Conservation (phyloP, 2,329 filamentous ascomycete genomes). For the Fusarium globosum region DNA sequence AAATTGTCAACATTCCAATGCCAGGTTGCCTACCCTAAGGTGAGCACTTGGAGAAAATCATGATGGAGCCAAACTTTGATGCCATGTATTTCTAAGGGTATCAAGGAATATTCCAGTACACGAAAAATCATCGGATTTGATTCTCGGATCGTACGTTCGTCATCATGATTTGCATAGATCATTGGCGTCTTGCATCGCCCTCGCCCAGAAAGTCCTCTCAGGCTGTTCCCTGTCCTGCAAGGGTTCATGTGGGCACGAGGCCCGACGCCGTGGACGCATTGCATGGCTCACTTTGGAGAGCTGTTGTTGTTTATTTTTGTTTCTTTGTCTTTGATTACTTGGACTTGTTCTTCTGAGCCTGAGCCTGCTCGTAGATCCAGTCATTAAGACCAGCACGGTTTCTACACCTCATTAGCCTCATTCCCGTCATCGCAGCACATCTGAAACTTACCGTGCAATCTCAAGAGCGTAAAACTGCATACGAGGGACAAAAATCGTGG, state of each 20-base stretch:
- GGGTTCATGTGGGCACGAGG: slow-evolving; percentile 6
- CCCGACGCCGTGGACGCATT: slow-evolving; percentile 10
- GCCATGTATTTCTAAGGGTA: slow-evolving; percentile 37
- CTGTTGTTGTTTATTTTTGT: slow-evolving; percentile 17
- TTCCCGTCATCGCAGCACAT: rapidly evolving
- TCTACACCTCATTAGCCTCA: slow-evolving; percentile 54
- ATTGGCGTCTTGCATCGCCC: background rate
- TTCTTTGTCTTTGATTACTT: slow-evolving; percentile 29
- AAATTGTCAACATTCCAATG: background rate
- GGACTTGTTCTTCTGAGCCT: slow-evolving; percentile 63
- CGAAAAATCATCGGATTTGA: background rate
- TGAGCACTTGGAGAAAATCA: background rate
- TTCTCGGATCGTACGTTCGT: background rate
- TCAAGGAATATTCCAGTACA: slow-evolving; percentile 24
- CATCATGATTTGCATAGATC: slow-evolving; percentile 10
- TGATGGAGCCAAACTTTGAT: slow-evolving; percentile 8
- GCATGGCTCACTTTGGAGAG: slow-evolving; percentile 16
- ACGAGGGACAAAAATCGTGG: slow-evolving; percentile 82
- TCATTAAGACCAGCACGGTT: slow-evolving; percentile 93
- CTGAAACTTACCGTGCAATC: slow-evolving; percentile 54
- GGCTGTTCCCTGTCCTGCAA: background rate
- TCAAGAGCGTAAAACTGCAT: slow-evolving; percentile 68
- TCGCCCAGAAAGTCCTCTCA: background rate
- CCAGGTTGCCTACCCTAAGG: background rate
- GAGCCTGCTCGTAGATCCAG: slow-evolving; percentile 91